Evolutionary conservation across 2,329 filamentous ascomycete genomes (phyloP).

Genomic region (Colletotrichum spinosum): DNA sequence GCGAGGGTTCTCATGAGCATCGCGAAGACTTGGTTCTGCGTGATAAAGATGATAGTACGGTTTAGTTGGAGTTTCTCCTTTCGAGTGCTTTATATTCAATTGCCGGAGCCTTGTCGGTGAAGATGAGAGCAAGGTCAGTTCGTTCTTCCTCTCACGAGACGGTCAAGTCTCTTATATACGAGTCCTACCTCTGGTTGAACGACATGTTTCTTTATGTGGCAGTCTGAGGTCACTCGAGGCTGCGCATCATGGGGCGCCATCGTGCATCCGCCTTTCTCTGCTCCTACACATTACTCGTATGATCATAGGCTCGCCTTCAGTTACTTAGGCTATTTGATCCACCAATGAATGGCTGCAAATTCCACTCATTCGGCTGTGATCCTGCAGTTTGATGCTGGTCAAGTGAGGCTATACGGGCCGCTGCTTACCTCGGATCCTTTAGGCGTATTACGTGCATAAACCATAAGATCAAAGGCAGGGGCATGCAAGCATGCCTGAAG

Average conservation of each 20-base stretch:
- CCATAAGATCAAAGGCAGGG: too few relatives aligned
- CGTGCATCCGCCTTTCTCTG: too few relatives aligned
- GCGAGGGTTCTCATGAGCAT: constrained; percentile 6
- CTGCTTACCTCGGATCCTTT: constrained; percentile 8
- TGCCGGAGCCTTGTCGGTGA: neutral
- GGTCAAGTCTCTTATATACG: neutral
- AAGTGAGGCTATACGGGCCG: constrained; percentile 1
- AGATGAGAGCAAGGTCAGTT: neutral
- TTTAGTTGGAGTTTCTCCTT: neutral
- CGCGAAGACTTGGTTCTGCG: neutral
- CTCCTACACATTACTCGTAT: neutral
- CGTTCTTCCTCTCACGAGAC: neutral
- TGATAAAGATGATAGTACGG: neutral
- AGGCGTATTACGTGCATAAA: constrained; percentile 9
- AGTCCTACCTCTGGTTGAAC: neutral
- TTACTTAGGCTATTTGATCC: neutral
- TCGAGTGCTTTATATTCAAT: neutral
- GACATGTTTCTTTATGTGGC: too few relatives aligned
- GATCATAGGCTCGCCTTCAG: neutral
- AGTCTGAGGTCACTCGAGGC: too few relatives aligned
- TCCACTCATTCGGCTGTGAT: neutral
- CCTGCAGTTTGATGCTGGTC: neutral
- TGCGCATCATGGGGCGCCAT: too few relatives aligned
- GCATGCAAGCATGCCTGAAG: too few relatives aligned
- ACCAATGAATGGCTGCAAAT: neutral